phyloP scores from a whole-genome alignment of 169 alveolate species.

The Perkinsus marinus region DNA sequence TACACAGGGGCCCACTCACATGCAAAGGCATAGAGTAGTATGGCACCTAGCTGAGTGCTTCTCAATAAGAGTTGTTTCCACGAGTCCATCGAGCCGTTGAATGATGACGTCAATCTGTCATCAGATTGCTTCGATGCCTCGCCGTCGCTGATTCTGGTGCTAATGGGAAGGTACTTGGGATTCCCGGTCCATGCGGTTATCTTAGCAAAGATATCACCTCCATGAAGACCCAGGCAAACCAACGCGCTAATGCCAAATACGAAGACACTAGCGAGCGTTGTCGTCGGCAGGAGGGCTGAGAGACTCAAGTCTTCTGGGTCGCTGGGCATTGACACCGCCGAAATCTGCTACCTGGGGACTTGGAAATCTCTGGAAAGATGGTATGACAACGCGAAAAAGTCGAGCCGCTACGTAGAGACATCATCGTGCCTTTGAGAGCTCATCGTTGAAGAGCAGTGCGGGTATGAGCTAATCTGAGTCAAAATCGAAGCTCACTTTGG shows the following conservation, averaged over 20 bases:
- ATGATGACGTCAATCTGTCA: background rate
- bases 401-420: background rate
- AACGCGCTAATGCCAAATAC: background rate
- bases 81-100: background rate
- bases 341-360: no score
- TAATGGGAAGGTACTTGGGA: background rate
- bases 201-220: background rate
- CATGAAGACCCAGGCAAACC: background rate
- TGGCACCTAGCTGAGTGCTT: background rate
- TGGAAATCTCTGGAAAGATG: background rate
- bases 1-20: background rate
- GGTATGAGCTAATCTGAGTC: conserved; percentile 71
- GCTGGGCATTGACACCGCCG: no score
- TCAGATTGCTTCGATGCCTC: background rate
- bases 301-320: background rate
- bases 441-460: conserved; percentile 72
- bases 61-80: background rate
- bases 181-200: background rate
- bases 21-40: background rate
- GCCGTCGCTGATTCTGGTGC: background rate
- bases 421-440: conserved; percentile 57
- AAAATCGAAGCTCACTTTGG: conserved; percentile 39
- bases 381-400: background rate
- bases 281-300: background rate
- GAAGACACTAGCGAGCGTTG: background rate